Base-by-base conservation (phyloP, 2,329 filamentous ascomycete genomes). In the Xylariales sp. region DNA sequence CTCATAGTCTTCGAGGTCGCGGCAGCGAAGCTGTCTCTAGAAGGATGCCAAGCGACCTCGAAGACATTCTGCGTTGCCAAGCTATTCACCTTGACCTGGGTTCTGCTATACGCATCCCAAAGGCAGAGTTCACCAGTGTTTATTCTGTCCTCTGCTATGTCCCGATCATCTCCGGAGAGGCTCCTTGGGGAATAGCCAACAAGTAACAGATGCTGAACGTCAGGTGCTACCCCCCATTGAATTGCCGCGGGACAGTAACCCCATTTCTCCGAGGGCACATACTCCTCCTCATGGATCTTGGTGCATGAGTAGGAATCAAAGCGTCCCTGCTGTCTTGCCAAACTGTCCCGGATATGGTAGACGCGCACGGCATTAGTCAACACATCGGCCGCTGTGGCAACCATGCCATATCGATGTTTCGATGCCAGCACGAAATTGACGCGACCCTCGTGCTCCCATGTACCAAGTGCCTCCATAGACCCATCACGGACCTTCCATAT, bases 161-260 rank as follows among this genome's bases (percentile, higher is more conserved):
- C 73, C 2, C 61, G 57, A 20, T 83, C 78, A 15, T 80, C 70
- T 0, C 63, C 63, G 0, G 58, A 69, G 2, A 70, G 57, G 44
- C 73, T 73, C 12, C 80, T 68, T 2, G 80, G 80, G 4, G 80
- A 83, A 55, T 81, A 83, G 7, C 80, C 80, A 1, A 82, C 74
- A 0, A 80, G 62, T 0, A 84, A 64, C 5, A 82, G 60, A 47
- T 80, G 71, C 1, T 61, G 61, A 2, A 73, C 70, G 1, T 49
- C 56, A 0, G 56, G 46, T 1, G 68, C 61, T 18, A 65, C 54
- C 0, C 78, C 80, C 79, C 80, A 84, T 52, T 78, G 76, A 55
- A 83, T 74, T 0, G 79, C 80, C 0, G 80, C 75, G 1, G 80
- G 80, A 44, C 68, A 79, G 51, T 82, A 83, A 0, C 74, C 74